Base-by-base conservation (phyloP, 2,329 filamentous ascomycete genomes). In the Purpureocillium takamizusanense region DNA sequence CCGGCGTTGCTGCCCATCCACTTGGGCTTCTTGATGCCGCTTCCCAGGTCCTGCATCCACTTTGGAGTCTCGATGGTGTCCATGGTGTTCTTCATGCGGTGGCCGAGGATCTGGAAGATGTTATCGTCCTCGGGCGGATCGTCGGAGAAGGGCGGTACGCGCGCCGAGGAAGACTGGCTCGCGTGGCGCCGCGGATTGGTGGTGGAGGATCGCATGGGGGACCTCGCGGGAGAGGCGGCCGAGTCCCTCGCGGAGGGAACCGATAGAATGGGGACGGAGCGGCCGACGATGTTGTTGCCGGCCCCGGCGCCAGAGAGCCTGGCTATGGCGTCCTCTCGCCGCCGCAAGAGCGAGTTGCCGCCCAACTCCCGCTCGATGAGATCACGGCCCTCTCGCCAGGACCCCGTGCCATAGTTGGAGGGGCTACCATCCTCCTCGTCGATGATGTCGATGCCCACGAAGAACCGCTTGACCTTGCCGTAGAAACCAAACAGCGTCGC, bases 401-500 rank as follows among this genome's bases (percentile, higher is more conserved):
- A 83, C 2, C 86, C 86, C 1, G 81, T 80, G 12, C 87, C 87
- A 46, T 83, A 87, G 3, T 75, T 76, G 3, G 68, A 68, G 7
- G 71, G 67, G 36, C 76, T 76, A 18, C 80, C 78, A 15, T 78
- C 75, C 12, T 83, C 82, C 30, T 89, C 84, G 28, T 87, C 84
- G 32, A 89, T 78, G 2, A 89, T 66, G 30, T 86, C 77, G 40
- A 69, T 65, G 28, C 83, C 86, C 42, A 94, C 86, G 12, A 92
- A 90, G 15, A 90, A 75, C 18, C 79, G 81, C 59, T 82, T 85
- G 21, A 90, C 75, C 46, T 78, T 82, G 31, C 87, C 83, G 56
- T 98, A 98, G 1, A 97, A 66, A 21, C 90, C 90, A 62, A 97
- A 95, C 0, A 90, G 62, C 0, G 86, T 90, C 4, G 89, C 89